Evolutionary conservation across 192 early-diverging fungal genomes (phyloP), one percentile per base, ranked within the genome.

Genomic region (Dissophora ornata): DNA sequence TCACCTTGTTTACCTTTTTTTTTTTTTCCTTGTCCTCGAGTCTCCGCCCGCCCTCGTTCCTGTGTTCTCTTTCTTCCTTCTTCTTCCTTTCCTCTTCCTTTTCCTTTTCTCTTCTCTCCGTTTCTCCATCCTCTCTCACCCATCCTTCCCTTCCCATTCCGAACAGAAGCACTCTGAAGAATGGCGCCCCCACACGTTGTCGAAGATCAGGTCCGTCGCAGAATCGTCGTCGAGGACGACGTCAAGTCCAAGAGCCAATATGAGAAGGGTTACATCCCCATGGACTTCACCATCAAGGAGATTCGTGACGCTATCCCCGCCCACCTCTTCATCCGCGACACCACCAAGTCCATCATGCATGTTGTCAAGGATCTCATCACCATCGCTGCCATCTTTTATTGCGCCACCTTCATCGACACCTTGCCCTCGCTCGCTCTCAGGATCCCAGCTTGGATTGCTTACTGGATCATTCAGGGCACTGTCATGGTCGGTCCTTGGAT

Each of bases 401-500:
- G 81, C 50, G 96, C 95, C 0, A 88, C 89, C 19, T 83, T 81
- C 47, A 93, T 94, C 40, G 87, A 90, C 51, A 55, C 65, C 15
- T 32, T 71, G 38, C 79, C 88, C 33, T 83, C 87, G 6, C 28
- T 62, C 8, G 47, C 58, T 19, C 57, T 86, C 33, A 86, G 89
- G 8, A 64, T 80, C 1, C 58, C 84, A 22, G 86, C 89, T 1
- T 98, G 96, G 96, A 67, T 84, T 2, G 40, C 80, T 24, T 97
- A 95, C 84, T 95, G 94, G 93, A 80, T 92, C 51, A 81, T 83
- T 40, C 93, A 94, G 68, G 96, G 96, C 48, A 84, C 91, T 28
- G 91, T 96, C 4, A 84, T 86, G 68, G 95, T 93, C 45, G 96
- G 96, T 22, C 36, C 94, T 34, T 98, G 96, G 96, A 93, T 95